Evolutionary conservation across 495 filamentous ascomycete species (phyloP).

Genomic region (Oleoguttula mirabilis): DNA sequence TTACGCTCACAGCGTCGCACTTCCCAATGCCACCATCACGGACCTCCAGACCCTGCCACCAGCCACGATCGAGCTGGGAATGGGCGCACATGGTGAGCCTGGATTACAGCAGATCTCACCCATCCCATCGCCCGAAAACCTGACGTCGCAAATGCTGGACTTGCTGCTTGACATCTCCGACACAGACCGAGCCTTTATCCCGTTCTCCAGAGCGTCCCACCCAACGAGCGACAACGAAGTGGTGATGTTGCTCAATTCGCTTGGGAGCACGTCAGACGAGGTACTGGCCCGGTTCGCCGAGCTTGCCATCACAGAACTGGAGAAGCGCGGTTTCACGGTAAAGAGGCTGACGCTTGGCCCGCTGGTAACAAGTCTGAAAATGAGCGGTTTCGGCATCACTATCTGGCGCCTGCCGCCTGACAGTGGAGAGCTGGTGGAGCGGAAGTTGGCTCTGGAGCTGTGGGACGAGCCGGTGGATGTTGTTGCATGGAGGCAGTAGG

Average conservation of each 20-base stretch:
- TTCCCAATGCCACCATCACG: conserved; percentile 20
- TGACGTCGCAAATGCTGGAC: conserved; percentile 18
- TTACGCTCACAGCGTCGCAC: conserved; percentile 16
- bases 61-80: conserved; percentile 22
- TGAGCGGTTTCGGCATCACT: conserved; percentile 21
- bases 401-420: conserved; percentile 18
- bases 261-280: conserved; percentile 21
- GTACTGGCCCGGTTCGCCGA: conserved; percentile 20
- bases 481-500: conserved; percentile 19
- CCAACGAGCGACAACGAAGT: conserved; percentile 15
- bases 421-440: conserved; percentile 11
- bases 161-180: conserved; percentile 15
- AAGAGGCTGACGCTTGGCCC: conserved; percentile 19
- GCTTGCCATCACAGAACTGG: conserved; percentile 16
- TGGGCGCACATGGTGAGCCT: conserved; percentile 22
- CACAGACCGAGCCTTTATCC: conserved; percentile 19
- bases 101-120: conserved; percentile 22
- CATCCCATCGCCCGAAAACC: conserved; percentile 11
- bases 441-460: conserved; percentile 13
- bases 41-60: conserved; percentile 20
- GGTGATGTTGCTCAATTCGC: conserved; percentile 20
- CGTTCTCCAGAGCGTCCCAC: conserved; percentile 11
- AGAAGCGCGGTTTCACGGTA: conserved; percentile 16
- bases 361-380: conserved; percentile 21
- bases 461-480: conserved; percentile 19